These are phyloP conservation scores for Monilinia polystroma DNA, from an alignment of 2,329 filamentous ascomycete genomes.

Conservation along the genomic window DNA sequence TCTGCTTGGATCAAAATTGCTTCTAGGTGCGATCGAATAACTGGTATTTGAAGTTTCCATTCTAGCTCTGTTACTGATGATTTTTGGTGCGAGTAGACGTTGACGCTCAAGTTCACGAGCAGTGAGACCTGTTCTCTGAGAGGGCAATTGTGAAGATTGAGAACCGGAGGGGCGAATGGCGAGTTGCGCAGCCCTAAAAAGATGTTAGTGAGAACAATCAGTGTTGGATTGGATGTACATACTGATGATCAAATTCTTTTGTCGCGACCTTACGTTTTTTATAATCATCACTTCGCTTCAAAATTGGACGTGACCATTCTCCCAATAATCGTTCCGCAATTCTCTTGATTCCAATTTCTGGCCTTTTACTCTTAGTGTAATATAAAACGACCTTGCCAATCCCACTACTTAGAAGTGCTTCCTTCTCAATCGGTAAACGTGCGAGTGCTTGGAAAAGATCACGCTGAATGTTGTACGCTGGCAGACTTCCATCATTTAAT, in stretches of 20 bases:
- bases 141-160: slow-evolving; percentile 35
- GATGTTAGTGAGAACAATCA: slow-evolving; percentile 22
- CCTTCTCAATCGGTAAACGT: slow-evolving; percentile 85
- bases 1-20: slow-evolving; percentile 57
- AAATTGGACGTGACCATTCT: slow-evolving; percentile 92
- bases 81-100: slow-evolving; percentile 56
- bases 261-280: slow-evolving; percentile 73
- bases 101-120: slow-evolving; percentile 51
- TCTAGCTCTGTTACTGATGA: slow-evolving; percentile 55
- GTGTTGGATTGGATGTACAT: slow-evolving; percentile 40
- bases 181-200: slow-evolving; percentile 39
- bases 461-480: slow-evolving; percentile 95
- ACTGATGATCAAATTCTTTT: slow-evolving; percentile 64
- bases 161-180: slow-evolving; percentile 39
- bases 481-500: slow-evolving; percentile 87
- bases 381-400: slow-evolving; percentile 96
- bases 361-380: slow-evolving; percentile 92
- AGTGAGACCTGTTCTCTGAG: slow-evolving; percentile 34
- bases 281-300: slow-evolving; percentile 92
- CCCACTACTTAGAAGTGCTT: slow-evolving; percentile 82
- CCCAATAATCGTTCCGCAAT: slow-evolving; percentile 89
- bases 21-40: slow-evolving; percentile 46
- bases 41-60: slow-evolving; percentile 40
- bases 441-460: slow-evolving; percentile 82
- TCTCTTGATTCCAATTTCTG: slow-evolving; percentile 85